Evolutionary conservation across 2,329 filamentous ascomycete species (phyloP).

Genomic region (Xylaria sp.): DNA sequence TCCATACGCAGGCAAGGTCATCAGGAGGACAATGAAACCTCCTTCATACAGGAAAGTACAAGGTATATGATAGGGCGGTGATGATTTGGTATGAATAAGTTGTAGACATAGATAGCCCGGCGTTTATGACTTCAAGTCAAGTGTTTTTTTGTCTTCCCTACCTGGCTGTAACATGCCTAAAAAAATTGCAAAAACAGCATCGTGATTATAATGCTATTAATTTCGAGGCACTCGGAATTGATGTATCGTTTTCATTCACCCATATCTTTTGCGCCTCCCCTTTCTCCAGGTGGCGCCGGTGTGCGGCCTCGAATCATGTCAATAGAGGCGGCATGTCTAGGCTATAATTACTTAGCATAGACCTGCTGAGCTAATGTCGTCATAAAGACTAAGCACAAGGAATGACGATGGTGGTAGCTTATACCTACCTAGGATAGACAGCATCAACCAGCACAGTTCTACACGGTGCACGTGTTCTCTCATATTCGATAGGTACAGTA

Average conservation of each 20-base stretch:
- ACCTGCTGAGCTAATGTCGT: background rate
- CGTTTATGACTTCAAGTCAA: conserved; percentile 26
- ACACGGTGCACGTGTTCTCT: background rate
- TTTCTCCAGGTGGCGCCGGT: background rate
- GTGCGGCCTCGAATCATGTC: background rate
- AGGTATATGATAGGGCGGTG: conserved; percentile 62
- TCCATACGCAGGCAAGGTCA: conserved; percentile 86
- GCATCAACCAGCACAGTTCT: background rate
- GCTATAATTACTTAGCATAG: background rate
- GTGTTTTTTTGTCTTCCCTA: conserved; percentile 18
- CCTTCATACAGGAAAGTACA: conserved; percentile 95
- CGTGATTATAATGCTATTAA: background rate
- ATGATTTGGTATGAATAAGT: conserved; percentile 20
- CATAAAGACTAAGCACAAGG: conserved; percentile 20
- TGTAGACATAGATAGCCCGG: conserved; percentile 29
- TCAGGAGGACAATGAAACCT: conserved; percentile 86
- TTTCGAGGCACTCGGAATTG: background rate
- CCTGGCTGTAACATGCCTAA: conserved; percentile 6
- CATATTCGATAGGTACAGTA: background rate
- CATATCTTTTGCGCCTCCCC: background rate
- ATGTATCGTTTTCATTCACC: background rate
- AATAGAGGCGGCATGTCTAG: background rate
- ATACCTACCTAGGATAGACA: background rate
- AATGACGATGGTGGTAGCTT: background rate
- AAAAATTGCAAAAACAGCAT: background rate